phyloP scores from a whole-genome alignment of 176 grass and related monocot genomes.

The Phoenix roebelenii region DNA sequence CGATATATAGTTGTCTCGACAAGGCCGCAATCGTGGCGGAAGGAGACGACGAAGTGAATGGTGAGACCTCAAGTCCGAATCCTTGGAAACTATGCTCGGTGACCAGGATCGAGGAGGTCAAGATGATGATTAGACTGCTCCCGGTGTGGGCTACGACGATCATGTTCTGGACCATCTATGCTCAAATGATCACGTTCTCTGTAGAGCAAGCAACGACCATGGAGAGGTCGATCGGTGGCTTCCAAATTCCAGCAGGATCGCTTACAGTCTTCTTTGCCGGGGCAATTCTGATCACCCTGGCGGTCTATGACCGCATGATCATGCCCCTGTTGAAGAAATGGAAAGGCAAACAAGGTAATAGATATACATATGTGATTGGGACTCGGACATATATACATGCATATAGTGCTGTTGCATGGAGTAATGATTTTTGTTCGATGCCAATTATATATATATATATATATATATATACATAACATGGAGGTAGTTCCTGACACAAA shows the following conservation, averaged over 20 bases:
- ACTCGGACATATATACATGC: too few species aligned
- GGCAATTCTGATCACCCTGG: constrained; percentile 57
- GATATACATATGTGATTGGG: too few species aligned
- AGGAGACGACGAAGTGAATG: constrained; percentile 27
- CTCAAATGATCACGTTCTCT: constrained; percentile 86
- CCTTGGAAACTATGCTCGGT: constrained; percentile 70
- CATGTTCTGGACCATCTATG: constrained; percentile 85
- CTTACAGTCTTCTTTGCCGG: constrained; percentile 70
- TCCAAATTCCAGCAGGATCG: constrained; percentile 63
- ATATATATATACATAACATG: too few species aligned
- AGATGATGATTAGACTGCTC: constrained; percentile 70
- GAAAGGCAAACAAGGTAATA: constrained; percentile 27
- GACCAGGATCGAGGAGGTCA: constrained; percentile 72
- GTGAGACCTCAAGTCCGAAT: constrained; percentile 25
- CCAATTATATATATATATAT: too few species aligned
- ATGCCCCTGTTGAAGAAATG: constrained; percentile 51
- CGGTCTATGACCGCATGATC: constrained; percentile 57
- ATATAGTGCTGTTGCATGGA: too few species aligned
- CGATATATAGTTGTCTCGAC: constrained; percentile 39
- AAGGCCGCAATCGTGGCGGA: constrained; percentile 54
- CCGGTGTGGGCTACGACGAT: constrained; percentile 87
- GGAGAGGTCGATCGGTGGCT: constrained; percentile 47
- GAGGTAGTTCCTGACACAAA: too few species aligned
- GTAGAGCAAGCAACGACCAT: constrained; percentile 86
- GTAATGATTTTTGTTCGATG: too few species aligned